phyloP scores from a whole-genome alignment of 805 yeast genomes.

The Sungouiozyma ichnusensis region DNA sequence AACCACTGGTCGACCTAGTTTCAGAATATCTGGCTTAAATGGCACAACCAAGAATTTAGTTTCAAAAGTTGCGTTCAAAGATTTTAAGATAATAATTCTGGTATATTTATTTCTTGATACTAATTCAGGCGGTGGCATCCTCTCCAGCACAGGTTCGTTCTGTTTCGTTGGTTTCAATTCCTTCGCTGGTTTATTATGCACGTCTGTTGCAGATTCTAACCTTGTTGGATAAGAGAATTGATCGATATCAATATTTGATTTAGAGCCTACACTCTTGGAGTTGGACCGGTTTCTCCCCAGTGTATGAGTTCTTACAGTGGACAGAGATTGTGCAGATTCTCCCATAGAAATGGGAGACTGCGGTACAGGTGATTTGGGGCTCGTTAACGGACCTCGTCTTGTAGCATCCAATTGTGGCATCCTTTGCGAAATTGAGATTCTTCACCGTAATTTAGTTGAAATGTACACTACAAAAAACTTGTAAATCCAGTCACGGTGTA shows the following conservation, averaged over 20 bases:
- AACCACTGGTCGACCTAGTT: constrained; percentile 80
- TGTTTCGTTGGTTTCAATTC: not conserved
- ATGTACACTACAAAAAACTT: not conserved
- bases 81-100: constrained; percentile 58
- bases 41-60: constrained; percentile 75
- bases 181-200: not conserved
- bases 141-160: not conserved
- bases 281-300: constrained; percentile 21
- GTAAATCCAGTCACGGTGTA: too few relatives aligned
- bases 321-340: not conserved
- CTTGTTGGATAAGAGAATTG: constrained; percentile 3
- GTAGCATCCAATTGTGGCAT: constrained; percentile 4
- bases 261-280: constrained; percentile 21
- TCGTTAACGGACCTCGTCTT: not conserved
- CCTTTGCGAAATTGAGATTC: not conserved
- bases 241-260: constrained; percentile 6
- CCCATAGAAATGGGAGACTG: not conserved
- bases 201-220: not conserved
- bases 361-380: constrained; percentile 1
- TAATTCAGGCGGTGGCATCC: constrained; percentile 5
- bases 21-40: constrained; percentile 66
- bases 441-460: not conserved
- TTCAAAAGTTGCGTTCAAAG: constrained; percentile 75
- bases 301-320: not conserved
- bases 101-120: constrained; percentile 27